Evolutionary conservation across 805 yeast species (phyloP).

Genomic region (Saccharomycopsis malanga): DNA sequence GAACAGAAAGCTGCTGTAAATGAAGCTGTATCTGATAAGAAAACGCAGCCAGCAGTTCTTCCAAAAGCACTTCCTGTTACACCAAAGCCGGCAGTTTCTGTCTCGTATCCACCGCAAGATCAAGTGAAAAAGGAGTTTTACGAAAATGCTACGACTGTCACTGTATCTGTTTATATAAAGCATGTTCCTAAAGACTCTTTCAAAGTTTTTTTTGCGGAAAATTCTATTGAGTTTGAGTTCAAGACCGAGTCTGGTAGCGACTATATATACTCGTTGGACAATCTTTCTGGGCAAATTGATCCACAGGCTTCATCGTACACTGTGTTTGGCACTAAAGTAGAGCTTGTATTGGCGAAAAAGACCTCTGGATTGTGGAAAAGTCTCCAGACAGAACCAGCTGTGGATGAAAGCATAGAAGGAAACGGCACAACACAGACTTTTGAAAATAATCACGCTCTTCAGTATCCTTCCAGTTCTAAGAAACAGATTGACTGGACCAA

Average conservation of each 20-base stretch:
- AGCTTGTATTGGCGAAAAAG: slow-evolving; percentile 51
- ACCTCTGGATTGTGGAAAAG: slow-evolving; percentile 45
- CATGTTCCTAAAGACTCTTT: slow-evolving; percentile 47
- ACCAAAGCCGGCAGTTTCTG: background rate
- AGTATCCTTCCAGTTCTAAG: slow-evolving; percentile 60
- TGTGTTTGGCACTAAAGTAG: slow-evolving; percentile 69
- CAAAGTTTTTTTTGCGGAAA: slow-evolving; percentile 33
- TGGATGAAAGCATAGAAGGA: background rate
- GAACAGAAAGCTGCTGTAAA: background rate
- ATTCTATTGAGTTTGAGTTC: slow-evolving; percentile 38
- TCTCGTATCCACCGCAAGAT: slow-evolving; percentile 23
- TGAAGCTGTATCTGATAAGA: background rate
- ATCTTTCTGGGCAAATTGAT: slow-evolving; percentile 45
- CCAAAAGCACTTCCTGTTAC: background rate
- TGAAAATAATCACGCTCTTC: slow-evolving; percentile 18
- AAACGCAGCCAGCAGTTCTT: background rate
- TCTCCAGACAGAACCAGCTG: slow-evolving; percentile 30
- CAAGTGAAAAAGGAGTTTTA: slow-evolving; percentile 59
- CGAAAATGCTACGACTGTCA: slow-evolving; percentile 52
- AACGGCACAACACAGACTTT: slow-evolving; percentile 23
- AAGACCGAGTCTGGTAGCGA: slow-evolving; percentile 44
- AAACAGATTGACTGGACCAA: slow-evolving; percentile 66
- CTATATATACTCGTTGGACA: slow-evolving; percentile 51
- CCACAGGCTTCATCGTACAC: slow-evolving; percentile 38
- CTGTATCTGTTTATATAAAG: slow-evolving; percentile 66